phyloP scores from a whole-genome alignment of 805 yeast species.

The Candida yuanshanica region DNA sequence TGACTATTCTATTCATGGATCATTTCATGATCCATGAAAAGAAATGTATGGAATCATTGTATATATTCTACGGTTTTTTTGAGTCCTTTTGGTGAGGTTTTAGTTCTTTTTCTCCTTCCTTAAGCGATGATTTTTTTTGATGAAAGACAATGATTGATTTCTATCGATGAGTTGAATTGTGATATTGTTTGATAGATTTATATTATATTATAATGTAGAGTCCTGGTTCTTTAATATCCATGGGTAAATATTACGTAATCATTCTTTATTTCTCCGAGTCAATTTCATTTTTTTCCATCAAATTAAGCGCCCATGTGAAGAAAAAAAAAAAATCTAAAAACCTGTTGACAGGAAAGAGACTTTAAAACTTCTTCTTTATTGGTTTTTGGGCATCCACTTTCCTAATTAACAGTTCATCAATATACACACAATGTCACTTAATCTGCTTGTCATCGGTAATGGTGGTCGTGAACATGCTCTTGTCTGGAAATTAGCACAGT shows the following conservation, averaged over 20 bases:
- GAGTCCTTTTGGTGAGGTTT: not conserved
- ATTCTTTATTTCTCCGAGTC: not conserved
- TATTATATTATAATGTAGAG: not conserved
- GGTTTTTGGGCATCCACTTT: too few relatives aligned
- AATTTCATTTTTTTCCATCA: not conserved
- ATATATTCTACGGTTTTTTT: too few relatives aligned
- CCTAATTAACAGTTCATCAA: too few relatives aligned
- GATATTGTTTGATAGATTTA: not conserved
- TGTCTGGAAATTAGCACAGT: slow-evolving; percentile 84
- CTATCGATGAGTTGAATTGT: not conserved
- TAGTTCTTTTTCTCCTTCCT: not conserved
- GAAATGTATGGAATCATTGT: not conserved
- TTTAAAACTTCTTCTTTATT: too few relatives aligned
- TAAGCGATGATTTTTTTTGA: not conserved
- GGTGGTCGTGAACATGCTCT: slow-evolving; percentile 99
- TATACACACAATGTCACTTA: slow-evolving; percentile 30
- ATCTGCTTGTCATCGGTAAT: slow-evolving; percentile 84
- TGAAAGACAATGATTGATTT: not conserved
- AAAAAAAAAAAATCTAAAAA: too few relatives aligned
- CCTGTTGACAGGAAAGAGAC: too few relatives aligned
- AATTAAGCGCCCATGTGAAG: too few relatives aligned
- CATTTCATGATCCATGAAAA: not conserved
- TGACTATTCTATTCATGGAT: too few relatives aligned
- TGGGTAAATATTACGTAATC: too few relatives aligned
- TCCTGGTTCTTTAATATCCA: too few relatives aligned